A percentile compares a stretch with the other conserved stretches of the same genome.
phyloP scores from a whole-genome alignment of 495 filamentous ascomycete genomes.

The Xanthoparmelia taractica region DNA sequence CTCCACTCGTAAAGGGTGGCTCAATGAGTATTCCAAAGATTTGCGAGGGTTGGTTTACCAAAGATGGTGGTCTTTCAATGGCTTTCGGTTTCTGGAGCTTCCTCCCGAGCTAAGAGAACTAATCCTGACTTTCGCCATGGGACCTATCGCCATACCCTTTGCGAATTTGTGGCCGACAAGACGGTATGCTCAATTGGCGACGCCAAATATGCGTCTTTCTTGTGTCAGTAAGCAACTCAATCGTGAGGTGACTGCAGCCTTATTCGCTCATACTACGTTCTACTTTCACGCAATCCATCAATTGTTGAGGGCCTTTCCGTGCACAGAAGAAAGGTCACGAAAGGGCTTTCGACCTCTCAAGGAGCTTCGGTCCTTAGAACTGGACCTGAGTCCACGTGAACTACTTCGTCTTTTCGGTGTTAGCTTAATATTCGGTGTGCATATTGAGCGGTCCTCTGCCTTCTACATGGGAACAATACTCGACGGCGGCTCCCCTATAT shows the following conservation, averaged over 20 bases:
- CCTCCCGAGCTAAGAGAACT: constrained; percentile 11
- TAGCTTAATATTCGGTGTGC: background rate
- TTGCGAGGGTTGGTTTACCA: background rate
- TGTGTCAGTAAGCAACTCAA: constrained; percentile 9
- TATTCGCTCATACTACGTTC: background rate
- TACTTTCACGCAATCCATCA: background rate
- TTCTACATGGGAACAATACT: background rate
- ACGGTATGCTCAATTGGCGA: too few species aligned
- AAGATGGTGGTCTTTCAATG: constrained; percentile 8
- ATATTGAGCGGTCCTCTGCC: background rate
- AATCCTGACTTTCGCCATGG: constrained; percentile 11
- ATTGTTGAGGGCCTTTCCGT: background rate
- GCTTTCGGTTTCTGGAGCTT: constrained; percentile 9
- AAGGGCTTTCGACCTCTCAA: background rate
- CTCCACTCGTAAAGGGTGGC: background rate
- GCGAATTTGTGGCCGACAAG: background rate
- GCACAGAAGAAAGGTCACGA: background rate
- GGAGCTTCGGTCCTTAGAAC: background rate
- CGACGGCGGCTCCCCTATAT: background rate
- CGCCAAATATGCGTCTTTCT: background rate
- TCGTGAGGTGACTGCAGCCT: background rate
- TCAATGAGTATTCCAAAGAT: constrained; percentile 4
- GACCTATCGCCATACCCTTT: constrained; percentile 3
- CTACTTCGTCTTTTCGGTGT: background rate
- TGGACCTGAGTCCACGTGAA: background rate